Conservation (phyloP, 176 grass and related monocot genomes). For the Elaeis guineensis region DNA sequence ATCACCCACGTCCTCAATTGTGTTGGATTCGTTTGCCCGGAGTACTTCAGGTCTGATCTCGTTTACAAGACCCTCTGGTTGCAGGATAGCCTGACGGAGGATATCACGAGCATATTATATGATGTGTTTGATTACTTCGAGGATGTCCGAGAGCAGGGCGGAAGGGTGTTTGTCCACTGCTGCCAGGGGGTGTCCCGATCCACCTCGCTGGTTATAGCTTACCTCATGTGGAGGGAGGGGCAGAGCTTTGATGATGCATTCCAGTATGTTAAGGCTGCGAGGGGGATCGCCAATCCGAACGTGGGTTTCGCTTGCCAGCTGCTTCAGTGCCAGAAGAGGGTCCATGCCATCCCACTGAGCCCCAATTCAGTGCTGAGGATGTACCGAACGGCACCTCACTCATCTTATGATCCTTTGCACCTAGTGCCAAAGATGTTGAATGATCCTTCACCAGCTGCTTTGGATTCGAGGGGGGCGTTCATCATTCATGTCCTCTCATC, state of each 20-base stretch:
- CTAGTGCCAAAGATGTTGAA: conserved; percentile 97
- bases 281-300: conserved; percentile 90
- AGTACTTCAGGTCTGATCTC: conserved; percentile 91
- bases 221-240: conserved; percentile 97
- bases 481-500: conserved; percentile 80
- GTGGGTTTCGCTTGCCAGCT: conserved; percentile 98
- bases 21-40: conserved; percentile 85
- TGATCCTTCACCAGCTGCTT: conserved; percentile 46
- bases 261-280: conserved; percentile 83
- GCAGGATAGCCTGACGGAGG: conserved; percentile 95
- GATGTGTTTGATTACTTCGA: conserved; percentile 99
- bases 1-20: conserved; percentile 98
- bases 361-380: conserved; percentile 87
- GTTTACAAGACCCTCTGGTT: conserved; percentile 94
- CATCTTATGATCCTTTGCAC: conserved; percentile 74
- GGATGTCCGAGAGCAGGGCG: conserved; percentile 79
- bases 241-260: conserved; percentile 97
- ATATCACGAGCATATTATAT: conserved; percentile 96
- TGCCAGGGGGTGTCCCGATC: conserved; percentile 93
- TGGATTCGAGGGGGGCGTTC: conserved; percentile 94
- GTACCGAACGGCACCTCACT: conserved; percentile 91
- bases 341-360: conserved; percentile 76
- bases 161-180: conserved; percentile 90
- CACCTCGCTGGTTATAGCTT: conserved; percentile 88
- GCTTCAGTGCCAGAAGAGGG: conserved; percentile 94